Evolutionary conservation across 1,139 yeast genomes (phyloP).

Genomic region (Saccharomycopsis phalli): DNA sequence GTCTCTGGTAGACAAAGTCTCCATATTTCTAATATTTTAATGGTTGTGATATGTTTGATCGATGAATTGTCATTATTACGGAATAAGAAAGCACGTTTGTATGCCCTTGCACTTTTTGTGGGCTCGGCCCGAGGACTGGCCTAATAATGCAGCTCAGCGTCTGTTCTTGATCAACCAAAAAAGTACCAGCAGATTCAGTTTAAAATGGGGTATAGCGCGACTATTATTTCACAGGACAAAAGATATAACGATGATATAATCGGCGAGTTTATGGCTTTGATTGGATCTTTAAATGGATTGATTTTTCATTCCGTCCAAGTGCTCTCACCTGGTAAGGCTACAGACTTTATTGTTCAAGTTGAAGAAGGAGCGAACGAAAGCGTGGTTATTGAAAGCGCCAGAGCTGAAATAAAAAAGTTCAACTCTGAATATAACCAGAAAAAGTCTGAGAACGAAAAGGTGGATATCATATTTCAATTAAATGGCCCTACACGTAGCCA

Average conservation of each 20-base stretch:
- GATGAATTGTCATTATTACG: no score
- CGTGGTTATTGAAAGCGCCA: constrained; percentile 22
- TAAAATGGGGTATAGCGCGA: constrained; percentile 20
- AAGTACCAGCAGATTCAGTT: background rate
- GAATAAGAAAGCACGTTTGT: no score
- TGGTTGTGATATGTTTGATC: no score
- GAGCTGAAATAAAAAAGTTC: constrained; percentile 23
- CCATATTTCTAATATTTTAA: no score
- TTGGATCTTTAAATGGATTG: constrained; percentile 6
- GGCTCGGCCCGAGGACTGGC: no score
- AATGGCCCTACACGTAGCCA: constrained; percentile 34
- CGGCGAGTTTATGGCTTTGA: constrained; percentile 9
- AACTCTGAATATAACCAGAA: constrained; percentile 19
- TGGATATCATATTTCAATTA: constrained; percentile 42
- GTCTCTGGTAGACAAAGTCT: no score
- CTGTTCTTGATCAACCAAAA: background rate
- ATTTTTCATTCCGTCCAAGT: constrained; percentile 11
- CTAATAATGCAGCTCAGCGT: no score
- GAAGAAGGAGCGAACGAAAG: constrained; percentile 14
- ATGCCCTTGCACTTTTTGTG: no score
- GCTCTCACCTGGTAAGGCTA: constrained; percentile 17
- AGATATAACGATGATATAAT: constrained; percentile 21
- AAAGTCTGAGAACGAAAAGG: constrained; percentile 19
- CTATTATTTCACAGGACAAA: constrained; percentile 25
- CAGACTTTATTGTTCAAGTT: constrained; percentile 19